phyloP scores from a whole-genome alignment of 2,329 filamentous ascomycete species.

The Aspergillus sclerotialis region DNA sequence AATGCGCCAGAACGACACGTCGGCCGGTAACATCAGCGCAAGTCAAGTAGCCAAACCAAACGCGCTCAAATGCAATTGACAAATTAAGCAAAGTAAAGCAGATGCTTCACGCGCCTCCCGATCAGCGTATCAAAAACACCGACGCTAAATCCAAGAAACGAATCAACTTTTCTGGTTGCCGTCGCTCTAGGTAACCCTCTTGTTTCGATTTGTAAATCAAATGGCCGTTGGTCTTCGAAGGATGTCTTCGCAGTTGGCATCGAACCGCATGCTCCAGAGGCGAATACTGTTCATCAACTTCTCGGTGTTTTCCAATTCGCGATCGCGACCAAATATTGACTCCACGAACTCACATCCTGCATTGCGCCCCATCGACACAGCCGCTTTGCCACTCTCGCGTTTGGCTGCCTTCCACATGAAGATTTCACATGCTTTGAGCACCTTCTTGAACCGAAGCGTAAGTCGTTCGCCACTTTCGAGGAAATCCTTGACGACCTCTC shows the following conservation, averaged over 20 bases:
- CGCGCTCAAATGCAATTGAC: conserved; percentile 30
- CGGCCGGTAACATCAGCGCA: conserved; percentile 11
- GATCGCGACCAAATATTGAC: conserved; percentile 86
- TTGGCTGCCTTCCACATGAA: conserved; percentile 92
- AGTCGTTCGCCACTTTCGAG: conserved; percentile 81
- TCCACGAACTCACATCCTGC: conserved; percentile 93
- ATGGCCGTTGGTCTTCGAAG: conserved; percentile 48
- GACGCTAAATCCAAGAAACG: conserved; percentile 1
- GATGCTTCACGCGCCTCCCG: conserved; percentile 1
- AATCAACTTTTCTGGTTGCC: not conserved
- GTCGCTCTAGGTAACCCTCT: too few relatives aligned
- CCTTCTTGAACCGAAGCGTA: conserved; percentile 73
- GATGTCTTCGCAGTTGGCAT: conserved; percentile 92
- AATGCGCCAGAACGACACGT: conserved; percentile 16
- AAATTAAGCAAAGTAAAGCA: conserved; percentile 8
- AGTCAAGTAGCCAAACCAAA: conserved; percentile 24
- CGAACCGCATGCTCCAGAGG: conserved; percentile 88
- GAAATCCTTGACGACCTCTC: conserved; percentile 82
- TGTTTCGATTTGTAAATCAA: too few relatives aligned
- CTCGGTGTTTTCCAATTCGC: conserved; percentile 83
- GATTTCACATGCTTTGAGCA: conserved; percentile 85
- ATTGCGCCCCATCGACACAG: conserved; percentile 75
- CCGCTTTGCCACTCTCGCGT: conserved; percentile 57
- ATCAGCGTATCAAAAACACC: conserved; percentile 2
- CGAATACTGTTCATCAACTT: conserved; percentile 84